Evolutionary conservation across 2,329 filamentous ascomycete species (phyloP), one percentile per base, ranked within the genome.

Genomic region (Claviceps capensis): DNA sequence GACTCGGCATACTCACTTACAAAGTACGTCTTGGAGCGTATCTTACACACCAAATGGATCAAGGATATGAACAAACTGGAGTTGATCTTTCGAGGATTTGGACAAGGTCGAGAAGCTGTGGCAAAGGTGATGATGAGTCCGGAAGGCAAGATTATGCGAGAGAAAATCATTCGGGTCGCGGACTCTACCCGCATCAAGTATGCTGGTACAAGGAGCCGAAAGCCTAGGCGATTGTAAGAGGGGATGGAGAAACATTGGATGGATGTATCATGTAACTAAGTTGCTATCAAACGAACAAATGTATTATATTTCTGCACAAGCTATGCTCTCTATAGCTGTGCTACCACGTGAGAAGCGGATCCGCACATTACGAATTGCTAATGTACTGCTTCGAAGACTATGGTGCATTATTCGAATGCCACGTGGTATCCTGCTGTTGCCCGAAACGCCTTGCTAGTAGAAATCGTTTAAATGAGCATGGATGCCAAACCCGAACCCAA

Each of bases 131-230:
- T 98, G 53, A 71, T 98, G 68, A 90, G 91, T 38, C 82, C 76
- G 22, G 91, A 98, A 67, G 93, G 93, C 53, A 82, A 80, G 63
- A 67, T 81, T 60, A 69, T 97, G 58, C 79, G 88, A 59, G 73
- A 77, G 36, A 82, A 86, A 72, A 86, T 98, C 58, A 74, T 81
- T 43, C 83, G 82, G 60, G 85, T 98, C 55, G 82, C 86, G 36
- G 93, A 98, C 71, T 77, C 81, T 42, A 97, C 91, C 52, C 85
- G 85, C 62, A 69, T 97, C 68, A 98, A 98, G 75, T 95, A 97
- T 75, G 93, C 90, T 70, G 94, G 93, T 64, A 88, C 86, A 41
- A 86, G 90, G 69, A 91, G 88, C 73, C 79, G 78, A 67, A 87
- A 83, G 66, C 85, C 83, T 41, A 90, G 90, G 70, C 85, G 93